Conservation (phyloP, 352 stramenopile species). For the Phytopythium mirpurense region DNA sequence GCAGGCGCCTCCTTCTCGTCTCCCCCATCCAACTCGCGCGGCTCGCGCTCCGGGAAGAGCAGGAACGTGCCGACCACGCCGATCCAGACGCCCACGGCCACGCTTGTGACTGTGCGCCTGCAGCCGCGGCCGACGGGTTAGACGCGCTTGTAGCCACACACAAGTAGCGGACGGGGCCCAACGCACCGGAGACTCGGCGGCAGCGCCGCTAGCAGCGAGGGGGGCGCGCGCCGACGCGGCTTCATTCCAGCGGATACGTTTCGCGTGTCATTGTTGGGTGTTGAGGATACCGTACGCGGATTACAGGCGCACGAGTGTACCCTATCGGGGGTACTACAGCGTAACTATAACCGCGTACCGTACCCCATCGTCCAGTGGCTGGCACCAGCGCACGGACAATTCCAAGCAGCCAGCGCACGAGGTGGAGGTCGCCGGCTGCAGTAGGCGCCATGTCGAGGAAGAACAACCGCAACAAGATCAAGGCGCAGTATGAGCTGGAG, state of each 20-base stretch:
- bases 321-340: too few species aligned
- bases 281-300: too few species aligned
- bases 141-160: too few species aligned
- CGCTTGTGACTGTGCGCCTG: slow-evolving; percentile 34
- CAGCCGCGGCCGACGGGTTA: too few species aligned
- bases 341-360: too few species aligned
- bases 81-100: slow-evolving; percentile 48
- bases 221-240: slow-evolving; percentile 12
- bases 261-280: slow-evolving; percentile 2
- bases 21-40: neutral
- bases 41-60: slow-evolving; percentile 24
- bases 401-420: too few species aligned
- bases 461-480: slow-evolving; percentile 78
- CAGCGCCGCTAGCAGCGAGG: slow-evolving; percentile 22
- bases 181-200: slow-evolving; percentile 29
- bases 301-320: too few species aligned
- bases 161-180: too few species aligned
- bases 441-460: slow-evolving; percentile 83
- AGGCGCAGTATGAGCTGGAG: slow-evolving; percentile 77
- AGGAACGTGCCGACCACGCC: slow-evolving; percentile 39
- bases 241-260: slow-evolving; percentile 16
- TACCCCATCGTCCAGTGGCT: too few species aligned
- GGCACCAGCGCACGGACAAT: too few species aligned
- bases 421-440: too few species aligned
- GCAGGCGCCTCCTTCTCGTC: slow-evolving; percentile 7